A percentile compares a stretch with the other conserved stretches of the same genome.
Conservation (phyloP, 306 rosid species). For the Dalbergia cochinchinensis region DNA sequence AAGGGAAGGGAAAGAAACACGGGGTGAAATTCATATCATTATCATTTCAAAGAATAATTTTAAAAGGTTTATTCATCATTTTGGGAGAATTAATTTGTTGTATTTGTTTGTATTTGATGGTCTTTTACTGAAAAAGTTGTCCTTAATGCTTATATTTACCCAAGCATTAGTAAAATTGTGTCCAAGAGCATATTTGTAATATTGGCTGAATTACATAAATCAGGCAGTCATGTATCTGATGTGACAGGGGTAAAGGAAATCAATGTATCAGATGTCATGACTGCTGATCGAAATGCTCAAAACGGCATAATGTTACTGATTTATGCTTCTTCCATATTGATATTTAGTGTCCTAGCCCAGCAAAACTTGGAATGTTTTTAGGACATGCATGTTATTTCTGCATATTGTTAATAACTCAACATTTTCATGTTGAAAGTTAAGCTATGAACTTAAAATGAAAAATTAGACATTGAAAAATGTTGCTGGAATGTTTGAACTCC, state of each 20-base stretch:
- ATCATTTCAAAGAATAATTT: constrained; percentile 2
- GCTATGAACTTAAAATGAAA: not conserved
- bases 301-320: not conserved
- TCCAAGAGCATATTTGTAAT: not conserved
- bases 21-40: not conserved
- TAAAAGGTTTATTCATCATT: not conserved
- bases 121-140: not conserved
- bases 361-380: constrained; percentile 11
- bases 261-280: not conserved
- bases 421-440: constrained; percentile 10
- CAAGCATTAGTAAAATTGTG: not conserved
- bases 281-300: not conserved
- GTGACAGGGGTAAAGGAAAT: not conserved
- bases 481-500: not conserved
- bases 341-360: not conserved
- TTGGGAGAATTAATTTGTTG: constrained; percentile 19
- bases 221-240: constrained; percentile 4
- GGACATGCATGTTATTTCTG: not conserved
- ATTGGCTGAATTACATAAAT: constrained; percentile 21
- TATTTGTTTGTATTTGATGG: constrained; percentile 8
- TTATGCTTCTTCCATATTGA: constrained; percentile 8
- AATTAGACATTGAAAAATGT: not conserved
- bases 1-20: not conserved
- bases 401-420: not conserved
- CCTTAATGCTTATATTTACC: constrained; percentile 11